Conservation (phyloP, 768 basidiomycete genomes). For the Mycena rebaudengoi region DNA sequence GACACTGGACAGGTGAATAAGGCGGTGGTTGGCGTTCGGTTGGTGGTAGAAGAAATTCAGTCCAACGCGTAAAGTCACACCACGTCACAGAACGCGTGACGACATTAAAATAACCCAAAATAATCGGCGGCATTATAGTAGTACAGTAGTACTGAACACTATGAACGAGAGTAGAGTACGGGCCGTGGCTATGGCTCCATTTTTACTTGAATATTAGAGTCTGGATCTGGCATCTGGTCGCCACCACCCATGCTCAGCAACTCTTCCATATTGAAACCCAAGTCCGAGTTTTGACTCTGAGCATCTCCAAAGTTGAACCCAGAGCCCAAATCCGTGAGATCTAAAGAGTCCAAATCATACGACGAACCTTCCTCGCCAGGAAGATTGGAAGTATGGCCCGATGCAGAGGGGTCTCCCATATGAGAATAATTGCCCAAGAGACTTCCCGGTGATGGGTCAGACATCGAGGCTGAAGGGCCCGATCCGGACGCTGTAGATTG, state of each 20-base stretch:
- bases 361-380: conserved; percentile 30
- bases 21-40: no score
- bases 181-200: background rate
- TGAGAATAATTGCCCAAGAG: conserved; percentile 55
- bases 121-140: background rate
- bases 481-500: conserved; percentile 29
- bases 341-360: conserved; percentile 61
- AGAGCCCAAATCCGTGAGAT: conserved; percentile 53
- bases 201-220: background rate
- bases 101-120: no score
- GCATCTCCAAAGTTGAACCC: conserved; percentile 52
- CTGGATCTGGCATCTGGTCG: conserved; percentile 40
- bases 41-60: no score
- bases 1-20: no score
- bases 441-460: conserved; percentile 23
- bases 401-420: conserved; percentile 30
- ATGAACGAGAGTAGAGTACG: no score
- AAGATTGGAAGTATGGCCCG: conserved; percentile 27
- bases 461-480: conserved; percentile 46
- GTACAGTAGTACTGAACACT: conserved; percentile 14
- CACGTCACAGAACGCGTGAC: no score
- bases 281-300: conserved; percentile 40
- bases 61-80: no score
- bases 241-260: conserved; percentile 57
- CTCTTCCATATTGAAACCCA: conserved; percentile 65